Conservation (phyloP, 768 basidiomycete species). For the Lepiota venenata region DNA sequence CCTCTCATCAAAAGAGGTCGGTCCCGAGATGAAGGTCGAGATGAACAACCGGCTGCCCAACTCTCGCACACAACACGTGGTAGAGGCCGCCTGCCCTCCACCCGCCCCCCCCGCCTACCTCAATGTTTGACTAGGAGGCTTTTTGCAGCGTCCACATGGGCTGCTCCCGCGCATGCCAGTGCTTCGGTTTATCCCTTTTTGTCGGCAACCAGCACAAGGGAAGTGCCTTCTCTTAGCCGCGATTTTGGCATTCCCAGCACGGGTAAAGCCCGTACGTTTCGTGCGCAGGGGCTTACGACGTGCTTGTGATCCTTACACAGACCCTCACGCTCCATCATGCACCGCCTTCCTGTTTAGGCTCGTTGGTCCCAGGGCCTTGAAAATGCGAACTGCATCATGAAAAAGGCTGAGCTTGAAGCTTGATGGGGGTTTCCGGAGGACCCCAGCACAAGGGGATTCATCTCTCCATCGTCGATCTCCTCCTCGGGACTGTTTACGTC, state of each 20-base stretch:
- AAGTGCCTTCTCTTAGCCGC: conserved; percentile 1
- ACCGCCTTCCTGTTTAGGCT: conserved; percentile 13
- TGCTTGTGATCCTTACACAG: conserved; percentile 13
- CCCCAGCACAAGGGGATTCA: not conserved
- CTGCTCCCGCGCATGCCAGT: conserved; percentile 4
- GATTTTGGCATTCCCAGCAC: not conserved
- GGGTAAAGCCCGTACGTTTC: not conserved
- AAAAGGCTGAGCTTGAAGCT: not conserved
- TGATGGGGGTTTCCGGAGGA: not conserved
- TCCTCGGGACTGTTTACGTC: not conserved
- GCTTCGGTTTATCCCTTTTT: not conserved
- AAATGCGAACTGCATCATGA: conserved; percentile 13
- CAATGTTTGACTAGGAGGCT: too few relatives aligned
- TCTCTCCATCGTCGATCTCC: conserved; percentile 8
- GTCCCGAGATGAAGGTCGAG: conserved; percentile 30
- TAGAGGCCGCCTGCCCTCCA: conserved; percentile 1
- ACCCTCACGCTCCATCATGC: conserved; percentile 16
- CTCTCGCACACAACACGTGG: conserved; percentile 26
- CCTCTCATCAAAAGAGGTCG: conserved; percentile 17
- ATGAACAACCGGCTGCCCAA: conserved; percentile 17
- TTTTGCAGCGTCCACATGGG: not conserved
- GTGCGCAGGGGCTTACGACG: conserved; percentile 12
- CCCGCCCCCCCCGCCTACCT: not conserved
- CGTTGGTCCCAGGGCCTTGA: conserved; percentile 24
- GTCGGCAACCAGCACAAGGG: not conserved